Percentiles rank a stretch among this genome's conserved stretches.
These are phyloP conservation scores for Starmerella kuoi DNA, from an alignment of 805 yeast genomes.

Conservation along the genomic window DNA sequence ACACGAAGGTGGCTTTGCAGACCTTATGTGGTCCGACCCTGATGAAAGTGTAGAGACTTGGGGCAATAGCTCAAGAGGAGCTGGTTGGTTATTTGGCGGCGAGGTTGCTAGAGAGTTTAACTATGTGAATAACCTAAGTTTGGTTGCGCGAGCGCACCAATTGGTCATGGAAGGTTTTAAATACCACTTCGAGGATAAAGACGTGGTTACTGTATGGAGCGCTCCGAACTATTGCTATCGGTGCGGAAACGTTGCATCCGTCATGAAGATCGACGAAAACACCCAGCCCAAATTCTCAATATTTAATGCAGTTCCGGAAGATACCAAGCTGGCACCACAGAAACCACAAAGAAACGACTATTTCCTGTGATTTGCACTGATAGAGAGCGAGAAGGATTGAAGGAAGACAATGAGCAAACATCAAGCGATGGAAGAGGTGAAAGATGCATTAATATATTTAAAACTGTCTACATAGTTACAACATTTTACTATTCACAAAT, in stretches of 20 bases:
- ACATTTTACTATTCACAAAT: too few species aligned
- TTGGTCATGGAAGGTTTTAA: constrained; percentile 97
- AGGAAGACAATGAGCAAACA: too few species aligned
- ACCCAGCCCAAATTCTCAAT: constrained; percentile 83
- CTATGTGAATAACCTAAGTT: constrained; percentile 76
- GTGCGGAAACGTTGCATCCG: constrained; percentile 97
- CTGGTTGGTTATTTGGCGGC: constrained; percentile 95
- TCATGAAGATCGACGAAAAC: constrained; percentile 86
- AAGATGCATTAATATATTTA: too few species aligned
- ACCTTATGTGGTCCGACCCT: constrained; percentile 95
- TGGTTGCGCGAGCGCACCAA: constrained; percentile 95
- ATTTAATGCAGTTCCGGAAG: constrained; percentile 88
- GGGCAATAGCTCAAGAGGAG: constrained; percentile 97
- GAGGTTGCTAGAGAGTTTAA: constrained; percentile 92
- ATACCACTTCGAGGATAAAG: constrained; percentile 90
- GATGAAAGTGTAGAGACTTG: constrained; percentile 87
- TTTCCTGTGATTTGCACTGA: constrained; percentile 29
- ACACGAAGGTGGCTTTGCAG: constrained; percentile 98
- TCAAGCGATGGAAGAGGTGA: too few species aligned
- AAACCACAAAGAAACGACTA: constrained; percentile 31
- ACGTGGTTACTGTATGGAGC: constrained; percentile 95
- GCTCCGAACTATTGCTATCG: constrained; percentile 96
- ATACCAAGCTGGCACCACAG: constrained; percentile 29
- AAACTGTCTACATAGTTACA: too few species aligned
- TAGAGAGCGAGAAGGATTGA: too few species aligned